Evolutionary conservation across 306 rosid species (phyloP), one percentile per base, ranked within the genome.

Genomic region (Vigna hirtella): DNA sequence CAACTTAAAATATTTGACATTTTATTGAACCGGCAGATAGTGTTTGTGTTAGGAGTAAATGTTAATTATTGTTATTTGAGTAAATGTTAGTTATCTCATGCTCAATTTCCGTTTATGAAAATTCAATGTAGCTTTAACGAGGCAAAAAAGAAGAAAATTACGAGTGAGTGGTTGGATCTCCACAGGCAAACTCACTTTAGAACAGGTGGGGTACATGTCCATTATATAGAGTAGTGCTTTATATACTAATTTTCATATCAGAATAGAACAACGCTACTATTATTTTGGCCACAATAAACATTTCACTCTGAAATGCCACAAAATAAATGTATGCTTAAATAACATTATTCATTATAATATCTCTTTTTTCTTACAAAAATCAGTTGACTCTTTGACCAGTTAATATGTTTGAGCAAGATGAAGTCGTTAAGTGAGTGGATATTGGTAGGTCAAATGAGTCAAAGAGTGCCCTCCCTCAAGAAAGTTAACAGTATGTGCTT

Each of bases 401-500:
- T 18, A 36, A 30, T 79, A 12, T 50, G 32, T 71, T 71, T 53
- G 64, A 69, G 63, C 43, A 62, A 77, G 69, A 68, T 51, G 14
- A 66, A 73, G 42, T 73, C 32, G 30, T 77, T 65, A 34, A 49
- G 48, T 48, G 42, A 58, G 73, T 68, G 50, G 83, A 73, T 77
- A 79, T 66, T 62, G 9, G 22, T 45, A 83, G 73, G 83, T 74
- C 87, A 88, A 83, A 79, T 7, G 78, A 80, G 78, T 80, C 74
- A 59, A 68, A 73, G 52, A 70, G 76, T 70, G 66, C 58, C 74
- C 77, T 87, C 87, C 40, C 49, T 70, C 79, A 66, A 88, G 80
- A 91, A 86, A 89, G 90, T 55, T 77, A 34, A 79, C 63, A 70
- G 90, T 86, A 86, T 72, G 74, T 72, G 53, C 97, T 95, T 93